These are phyloP conservation scores for Candolleomyces aberdarensis DNA, from an alignment of 768 basidiomycete genomes.

Conservation along the genomic window DNA sequence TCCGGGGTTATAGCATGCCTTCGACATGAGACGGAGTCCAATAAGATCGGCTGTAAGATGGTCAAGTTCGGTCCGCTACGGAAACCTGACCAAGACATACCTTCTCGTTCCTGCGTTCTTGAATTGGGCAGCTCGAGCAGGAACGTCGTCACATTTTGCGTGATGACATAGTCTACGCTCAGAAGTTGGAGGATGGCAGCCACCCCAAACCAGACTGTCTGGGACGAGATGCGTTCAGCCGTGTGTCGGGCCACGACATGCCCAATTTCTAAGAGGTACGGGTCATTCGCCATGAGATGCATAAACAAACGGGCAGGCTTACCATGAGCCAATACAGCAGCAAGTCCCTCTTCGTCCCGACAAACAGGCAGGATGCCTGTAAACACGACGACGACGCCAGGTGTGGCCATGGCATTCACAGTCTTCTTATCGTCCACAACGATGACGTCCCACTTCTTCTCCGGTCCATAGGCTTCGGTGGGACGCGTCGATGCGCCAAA, in stretches of 20 bases:
- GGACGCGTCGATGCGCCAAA: conserved; percentile 18
- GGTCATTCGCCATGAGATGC: background rate
- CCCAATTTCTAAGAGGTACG: background rate
- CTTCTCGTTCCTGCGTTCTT: conserved; percentile 78
- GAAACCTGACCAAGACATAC: conserved; percentile 26
- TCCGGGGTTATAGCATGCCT: conserved; percentile 83
- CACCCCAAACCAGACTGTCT: conserved; percentile 38
- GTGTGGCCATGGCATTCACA: conserved; percentile 76
- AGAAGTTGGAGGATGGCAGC: conserved; percentile 42
- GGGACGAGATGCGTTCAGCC: conserved; percentile 56
- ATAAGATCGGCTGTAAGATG: conserved; percentile 70
- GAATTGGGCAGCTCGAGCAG: conserved; percentile 80
- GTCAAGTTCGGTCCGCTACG: background rate
- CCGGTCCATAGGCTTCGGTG: conserved; percentile 26
- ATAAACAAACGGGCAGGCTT: background rate
- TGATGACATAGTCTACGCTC: conserved; percentile 56
- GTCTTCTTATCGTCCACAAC: conserved; percentile 71
- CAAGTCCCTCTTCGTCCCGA: conserved; percentile 75
- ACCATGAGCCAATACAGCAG: conserved; percentile 86
- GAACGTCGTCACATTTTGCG: conserved; percentile 43
- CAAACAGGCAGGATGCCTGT: conserved; percentile 84
- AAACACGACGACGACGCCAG: conserved; percentile 83
- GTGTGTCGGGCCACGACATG: conserved; percentile 32
- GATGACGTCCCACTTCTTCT: conserved; percentile 62
- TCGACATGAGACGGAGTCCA: conserved; percentile 74